Evolutionary conservation across 495 filamentous ascomycete species (phyloP), one percentile per base, ranked within the genome.

Genomic region (Endocarpon pusillum): DNA sequence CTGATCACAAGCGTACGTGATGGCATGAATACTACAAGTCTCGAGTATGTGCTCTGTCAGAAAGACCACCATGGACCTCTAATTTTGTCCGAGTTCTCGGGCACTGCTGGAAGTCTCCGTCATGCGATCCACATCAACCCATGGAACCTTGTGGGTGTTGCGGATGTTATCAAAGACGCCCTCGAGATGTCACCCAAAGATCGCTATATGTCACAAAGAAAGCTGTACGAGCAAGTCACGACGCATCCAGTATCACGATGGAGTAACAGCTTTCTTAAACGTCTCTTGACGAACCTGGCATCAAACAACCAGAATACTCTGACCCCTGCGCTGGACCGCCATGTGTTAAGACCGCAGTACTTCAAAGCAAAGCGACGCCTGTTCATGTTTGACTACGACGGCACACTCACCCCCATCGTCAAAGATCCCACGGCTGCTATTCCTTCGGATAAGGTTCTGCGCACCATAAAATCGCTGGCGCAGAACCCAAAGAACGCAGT

Each of bases 321-420:
- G 11, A 94, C 84, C 3, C 86, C 86, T 0, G 63, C 76, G 1
- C 69, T 94, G 12, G 83, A 94, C 53, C 69, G 70, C 15, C 58
- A 70, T 11, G 58, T 67, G 42, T 51, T 93, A 35, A 53, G 87
- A 25, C 64, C 60, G 33, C 73, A 73, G 39, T 94, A 91, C 48
- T 69, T 71, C 39, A 60, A 67, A 29, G 69, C 81, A 12, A 62
- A 59, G 33, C 76, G 74, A 54, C 73, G 87, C 20, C 59, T 97
- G 2, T 91, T 96, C 55, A 31, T 97, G 78, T 93, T 94, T 45
- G 89, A 97, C 60, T 97, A 96, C 47, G 89, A 97, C 53, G 89
- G 89, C 31, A 97, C 89, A 0, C 70, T 97, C n/a, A 94, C 91
- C 0, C 83, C 84, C 1, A 94, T 97, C 42, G 86, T 96, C 18